phyloP scores from a whole-genome alignment of 2,329 filamentous ascomycete genomes.

The Seiridium unicorne region DNA sequence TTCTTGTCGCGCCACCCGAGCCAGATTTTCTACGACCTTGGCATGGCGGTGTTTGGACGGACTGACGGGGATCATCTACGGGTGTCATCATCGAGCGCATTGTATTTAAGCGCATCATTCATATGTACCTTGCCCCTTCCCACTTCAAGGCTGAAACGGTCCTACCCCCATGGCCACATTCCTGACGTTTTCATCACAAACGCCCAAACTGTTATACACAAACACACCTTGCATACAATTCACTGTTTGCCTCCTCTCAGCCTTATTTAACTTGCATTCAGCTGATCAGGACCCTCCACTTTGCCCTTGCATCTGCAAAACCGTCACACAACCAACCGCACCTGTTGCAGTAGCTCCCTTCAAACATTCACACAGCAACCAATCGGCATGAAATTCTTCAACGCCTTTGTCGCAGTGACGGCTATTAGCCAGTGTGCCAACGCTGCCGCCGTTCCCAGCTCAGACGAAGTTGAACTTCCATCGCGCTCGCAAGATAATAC shows the following conservation, averaged over 20 bases:
- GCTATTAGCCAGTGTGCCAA: constrained; percentile 16
- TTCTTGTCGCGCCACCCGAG: too few species aligned
- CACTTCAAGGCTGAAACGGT: constrained; percentile 1
- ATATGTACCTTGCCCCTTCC: too few species aligned
- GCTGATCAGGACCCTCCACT: neutral
- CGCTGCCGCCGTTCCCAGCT: constrained; percentile 17
- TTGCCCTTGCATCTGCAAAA: neutral
- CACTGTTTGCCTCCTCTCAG: neutral
- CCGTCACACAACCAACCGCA: neutral
- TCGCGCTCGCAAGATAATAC: constrained; percentile 13
- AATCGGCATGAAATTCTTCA: constrained; percentile 23
- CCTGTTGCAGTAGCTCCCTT: neutral
- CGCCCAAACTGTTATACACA: neutral
- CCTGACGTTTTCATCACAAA: neutral
- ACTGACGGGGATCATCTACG: too few species aligned
- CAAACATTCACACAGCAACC: neutral
- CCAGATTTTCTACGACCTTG: too few species aligned
- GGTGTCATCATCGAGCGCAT: too few species aligned
- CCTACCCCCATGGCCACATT: neutral
- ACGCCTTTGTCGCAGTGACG: constrained; percentile 19
- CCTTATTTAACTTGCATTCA: neutral
- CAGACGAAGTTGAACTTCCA: constrained; percentile 16
- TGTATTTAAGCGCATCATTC: too few species aligned
- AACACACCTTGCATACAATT: too few species aligned
- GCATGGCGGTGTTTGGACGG: too few species aligned